Conservation (phyloP, 1,284 basidiomycete species). For the Quambalaria eucalypti region DNA sequence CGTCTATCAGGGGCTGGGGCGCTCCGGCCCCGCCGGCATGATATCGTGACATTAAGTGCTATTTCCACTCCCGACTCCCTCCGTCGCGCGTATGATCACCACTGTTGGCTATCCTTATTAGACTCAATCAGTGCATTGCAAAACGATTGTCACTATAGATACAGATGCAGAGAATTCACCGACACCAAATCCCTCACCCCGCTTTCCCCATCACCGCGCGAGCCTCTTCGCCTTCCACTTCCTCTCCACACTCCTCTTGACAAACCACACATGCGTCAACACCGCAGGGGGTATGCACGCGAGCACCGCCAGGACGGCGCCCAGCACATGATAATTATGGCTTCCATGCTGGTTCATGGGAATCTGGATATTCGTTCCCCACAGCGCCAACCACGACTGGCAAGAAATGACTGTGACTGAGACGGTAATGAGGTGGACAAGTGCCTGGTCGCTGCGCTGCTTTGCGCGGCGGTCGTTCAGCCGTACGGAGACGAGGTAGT, state of each 20-base stretch:
- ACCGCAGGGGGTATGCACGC: neutral
- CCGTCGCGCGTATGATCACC: no score
- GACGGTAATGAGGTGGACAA: conserved; percentile 55
- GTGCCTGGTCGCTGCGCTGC: conserved; percentile 18
- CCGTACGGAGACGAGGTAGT: conserved; percentile 69
- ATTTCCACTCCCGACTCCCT: no score
- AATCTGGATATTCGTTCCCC: conserved; percentile 56
- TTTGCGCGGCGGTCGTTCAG: conserved; percentile 55
- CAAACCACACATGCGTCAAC: neutral
- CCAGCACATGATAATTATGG: neutral
- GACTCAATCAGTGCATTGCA: no score
- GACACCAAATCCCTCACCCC: no score
- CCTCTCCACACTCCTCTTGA: neutral
- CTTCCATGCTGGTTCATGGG: conserved; percentile 48
- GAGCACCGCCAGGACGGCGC: neutral
- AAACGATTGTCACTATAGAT: no score
- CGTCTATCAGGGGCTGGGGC: no score
- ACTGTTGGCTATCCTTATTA: no score
- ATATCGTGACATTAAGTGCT: no score
- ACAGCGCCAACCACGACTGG: conserved; percentile 53
- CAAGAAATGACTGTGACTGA: conserved; percentile 34
- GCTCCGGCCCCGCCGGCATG: no score
- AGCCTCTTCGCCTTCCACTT: conserved; percentile 1
- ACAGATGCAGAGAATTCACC: no score
- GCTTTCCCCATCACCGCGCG: neutral